A percentile compares a stretch with the other conserved stretches of the same genome.
Conservation (phyloP, 2,329 filamentous ascomycete genomes). For the Pseudogymnoascus pannorum region DNA sequence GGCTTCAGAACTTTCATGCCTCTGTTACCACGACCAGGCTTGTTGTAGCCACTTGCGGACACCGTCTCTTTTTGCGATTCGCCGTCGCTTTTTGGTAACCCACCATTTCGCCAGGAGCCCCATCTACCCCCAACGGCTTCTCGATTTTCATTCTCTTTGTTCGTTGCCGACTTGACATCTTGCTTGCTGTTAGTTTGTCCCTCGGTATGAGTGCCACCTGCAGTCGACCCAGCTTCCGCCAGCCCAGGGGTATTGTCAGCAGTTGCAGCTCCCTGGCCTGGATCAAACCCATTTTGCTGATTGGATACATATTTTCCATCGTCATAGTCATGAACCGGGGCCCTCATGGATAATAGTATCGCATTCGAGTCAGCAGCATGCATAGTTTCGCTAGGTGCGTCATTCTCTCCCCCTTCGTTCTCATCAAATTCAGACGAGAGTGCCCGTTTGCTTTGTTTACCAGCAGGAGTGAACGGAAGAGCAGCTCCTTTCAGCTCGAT, state of each 20-base stretch:
- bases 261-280: neutral
- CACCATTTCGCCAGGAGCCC: conserved; percentile 62
- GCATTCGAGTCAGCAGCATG: neutral
- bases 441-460: conserved; percentile 7
- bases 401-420: neutral
- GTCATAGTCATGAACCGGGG: neutral
- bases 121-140: conserved; percentile 53
- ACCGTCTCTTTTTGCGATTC: conserved; percentile 22
- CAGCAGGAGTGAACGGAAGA: conserved; percentile 25
- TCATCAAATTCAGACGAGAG: neutral
- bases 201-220: neutral
- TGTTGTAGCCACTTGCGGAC: conserved; percentile 51
- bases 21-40: conserved; percentile 56
- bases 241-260: neutral
- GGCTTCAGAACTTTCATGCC: conserved; percentile 90
- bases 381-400: neutral
- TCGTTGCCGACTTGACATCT: neutral
- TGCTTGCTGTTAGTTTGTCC: conserved; percentile 13
- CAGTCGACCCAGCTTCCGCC: neutral
- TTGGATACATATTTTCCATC: neutral
- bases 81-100: conserved; percentile 18
- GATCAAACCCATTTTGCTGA: neutral
- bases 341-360: neutral
- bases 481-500: conserved; percentile 46
- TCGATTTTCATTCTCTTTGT: conserved; percentile 26